Base-by-base conservation (phyloP, 2,329 filamentous ascomycete species). In the Passalora sequoiae region DNA sequence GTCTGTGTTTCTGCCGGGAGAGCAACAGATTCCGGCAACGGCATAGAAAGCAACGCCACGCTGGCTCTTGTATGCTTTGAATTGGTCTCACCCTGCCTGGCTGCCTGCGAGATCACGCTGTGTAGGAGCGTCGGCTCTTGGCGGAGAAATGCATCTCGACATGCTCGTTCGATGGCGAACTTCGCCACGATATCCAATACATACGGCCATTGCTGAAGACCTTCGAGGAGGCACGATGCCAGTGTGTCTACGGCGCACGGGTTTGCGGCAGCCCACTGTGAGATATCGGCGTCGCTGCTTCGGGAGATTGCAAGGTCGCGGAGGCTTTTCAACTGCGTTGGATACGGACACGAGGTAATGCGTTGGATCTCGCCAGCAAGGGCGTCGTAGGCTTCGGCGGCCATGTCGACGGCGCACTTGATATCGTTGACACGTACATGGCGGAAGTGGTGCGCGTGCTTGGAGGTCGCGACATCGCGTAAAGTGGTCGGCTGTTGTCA, bases 181-280 rank as follows among this genome's bases (percentile, higher is more conserved):
- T 54, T 59, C n/a, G 68, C 60, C 28, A 81, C 58, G 20, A 80
- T 63, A 21, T 67, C 62, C 43, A 78, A 54, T 4, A 74, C 69
- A 47, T 73, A 72, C 3, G 70, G 65, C 61, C 74, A 77, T 33
- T 70, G 66, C 24, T 72, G 67, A 25, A 80, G 59, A 19, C 70
- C 72, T 46, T 75, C 69, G 21, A 73, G 57, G n/a, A 77, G 54
- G 24, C 63, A 60, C n/a, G 61, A 62, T 10, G 67, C 66, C 16
- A 80, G 60, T 16, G 62, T 58, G 8, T 63, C 60, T 33, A 77
- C 59, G 38, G 73, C 70, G 55, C 76, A 79, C 20, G 67, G 66
- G 45, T 75, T 71, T 13, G 61, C 66, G 24, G 66, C 57, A 3
- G 72, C 68, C 70, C 74, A 78, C 17, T 59, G 58, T 6, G 60